Base-by-base conservation (phyloP, 2,329 filamentous ascomycete genomes). In the Trichoderma sp. region DNA sequence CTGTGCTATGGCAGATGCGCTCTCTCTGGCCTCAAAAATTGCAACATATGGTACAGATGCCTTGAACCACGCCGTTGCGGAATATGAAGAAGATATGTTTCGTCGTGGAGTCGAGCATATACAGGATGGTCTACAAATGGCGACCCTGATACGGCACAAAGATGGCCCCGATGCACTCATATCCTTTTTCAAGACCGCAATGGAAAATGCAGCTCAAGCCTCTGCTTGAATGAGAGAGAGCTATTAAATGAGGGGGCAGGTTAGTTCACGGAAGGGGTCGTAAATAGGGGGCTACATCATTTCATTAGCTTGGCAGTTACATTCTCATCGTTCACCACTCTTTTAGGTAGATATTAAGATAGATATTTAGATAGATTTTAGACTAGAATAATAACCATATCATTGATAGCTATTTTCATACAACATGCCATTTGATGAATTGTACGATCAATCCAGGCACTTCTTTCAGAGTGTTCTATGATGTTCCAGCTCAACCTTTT, bases 11-110 rank as follows among this genome's bases (percentile, higher is more conserved):
- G 26, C 51, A 15, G 61, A 66, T 43, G 61, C 70, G 6, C 64
- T 65, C 36, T 32, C 43, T 18, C 32, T 67, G n/a, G 53, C 39
- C 53, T 34, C 30, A 11, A 43, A 68, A 21, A 60, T 71, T 58
- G 51, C 47, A 26, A n/a, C 47, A 43, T 34, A 71, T 47, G 70
- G 62, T 3, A 21, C n/a, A 18, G 51, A 71, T 21, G 51, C 32
- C 3, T 43, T 71, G n/a, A 53, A 60, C 18, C 36, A 28, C 15
- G 70, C 70, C 5, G 34, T 51, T 9, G 7, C 6, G 15, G 70
- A 71, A 15, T 71, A 71, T 51, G 70, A 71, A 6, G 53, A 58
- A 8, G 70, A 66, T 18, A 71, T 71, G 70, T 67, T 71, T 24
- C 34, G 14, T 24, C 70, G 70, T 9, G 70, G 28, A 58, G 51